phyloP scores from a whole-genome alignment of 768 basidiomycete species.

The Hemileccinum impolitum region DNA sequence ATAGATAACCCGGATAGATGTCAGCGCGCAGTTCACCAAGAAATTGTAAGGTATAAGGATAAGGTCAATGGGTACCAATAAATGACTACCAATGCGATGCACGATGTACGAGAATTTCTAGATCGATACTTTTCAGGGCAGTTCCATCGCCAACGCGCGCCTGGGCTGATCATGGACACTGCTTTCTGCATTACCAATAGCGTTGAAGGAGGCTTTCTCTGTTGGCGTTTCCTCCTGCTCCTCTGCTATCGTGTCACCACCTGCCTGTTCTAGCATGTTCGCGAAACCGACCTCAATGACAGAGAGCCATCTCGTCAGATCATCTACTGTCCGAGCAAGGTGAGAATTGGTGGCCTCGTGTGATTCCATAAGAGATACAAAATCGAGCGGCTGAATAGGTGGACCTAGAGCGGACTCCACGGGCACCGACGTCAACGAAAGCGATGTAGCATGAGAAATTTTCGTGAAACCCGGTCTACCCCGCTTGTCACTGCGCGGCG shows the following conservation, averaged over 20 bases:
- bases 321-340: slow-evolving; percentile 69
- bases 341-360: slow-evolving; percentile 62
- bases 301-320: slow-evolving; percentile 73
- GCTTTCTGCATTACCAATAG: slow-evolving; percentile 7
- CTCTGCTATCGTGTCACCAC: slow-evolving; percentile 57
- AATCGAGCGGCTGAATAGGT: slow-evolving; percentile 65
- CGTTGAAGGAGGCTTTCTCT: slow-evolving; percentile 18
- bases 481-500: slow-evolving; percentile 22
- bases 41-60: slow-evolving; percentile 10
- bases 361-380: slow-evolving; percentile 49
- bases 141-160: slow-evolving; percentile 17
- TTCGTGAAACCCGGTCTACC: slow-evolving; percentile 22
- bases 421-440: slow-evolving; percentile 35
- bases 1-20: slow-evolving; percentile 18
- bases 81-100: slow-evolving; percentile 15
- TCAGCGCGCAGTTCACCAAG: slow-evolving; percentile 8
- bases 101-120: slow-evolving; percentile 4
- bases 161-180: slow-evolving; percentile 7
- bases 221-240: slow-evolving; percentile 49
- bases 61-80: slow-evolving; percentile 13
- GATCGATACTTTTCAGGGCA: slow-evolving; percentile 9
- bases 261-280: slow-evolving; percentile 55
- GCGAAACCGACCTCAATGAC: slow-evolving; percentile 71
- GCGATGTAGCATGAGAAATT: slow-evolving; percentile 29
- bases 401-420: slow-evolving; percentile 38